phyloP scores from a whole-genome alignment of 371 early-diverging fungal species.

The Rhizomucor miehei region DNA sequence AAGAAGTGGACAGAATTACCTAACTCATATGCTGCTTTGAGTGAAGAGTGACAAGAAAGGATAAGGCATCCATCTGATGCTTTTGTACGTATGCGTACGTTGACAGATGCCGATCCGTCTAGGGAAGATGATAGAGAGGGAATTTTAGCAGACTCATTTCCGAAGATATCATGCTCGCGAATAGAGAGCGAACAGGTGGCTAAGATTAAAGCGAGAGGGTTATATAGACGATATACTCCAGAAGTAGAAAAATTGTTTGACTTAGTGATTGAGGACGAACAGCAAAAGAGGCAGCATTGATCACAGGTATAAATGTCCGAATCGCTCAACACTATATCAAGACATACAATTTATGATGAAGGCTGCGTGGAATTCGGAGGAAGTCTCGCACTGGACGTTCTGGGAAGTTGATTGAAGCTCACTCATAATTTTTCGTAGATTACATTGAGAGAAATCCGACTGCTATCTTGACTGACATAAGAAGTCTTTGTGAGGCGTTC shows the following conservation, averaged over 20 bases:
- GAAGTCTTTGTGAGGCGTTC: constrained; percentile 5
- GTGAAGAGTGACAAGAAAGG: constrained; percentile 1
- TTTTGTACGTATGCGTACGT: constrained; percentile 5
- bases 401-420: constrained; percentile 6
- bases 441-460: neutral
- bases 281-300: constrained; percentile 7
- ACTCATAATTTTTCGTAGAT: constrained; percentile 4
- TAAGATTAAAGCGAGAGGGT: constrained; percentile 9
- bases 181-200: neutral
- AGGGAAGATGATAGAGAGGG: neutral
- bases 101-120: constrained; percentile 4
- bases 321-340: constrained; percentile 8
- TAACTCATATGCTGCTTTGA: neutral
- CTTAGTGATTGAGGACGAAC: constrained; percentile 13
- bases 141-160: neutral
- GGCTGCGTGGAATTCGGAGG: constrained; percentile 3
- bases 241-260: constrained; percentile 15
- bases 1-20: neutral
- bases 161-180: neutral
- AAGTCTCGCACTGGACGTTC: constrained; percentile 1
- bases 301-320: constrained; percentile 10
- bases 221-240: constrained; percentile 14
- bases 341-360: constrained; percentile 10
- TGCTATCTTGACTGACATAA: constrained; percentile 6
- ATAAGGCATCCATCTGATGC: neutral